Percentiles rank a stretch among this genome's conserved stretches.
phyloP scores from a whole-genome alignment of 78 protist species.

The Protostelium mycophagum region DNA sequence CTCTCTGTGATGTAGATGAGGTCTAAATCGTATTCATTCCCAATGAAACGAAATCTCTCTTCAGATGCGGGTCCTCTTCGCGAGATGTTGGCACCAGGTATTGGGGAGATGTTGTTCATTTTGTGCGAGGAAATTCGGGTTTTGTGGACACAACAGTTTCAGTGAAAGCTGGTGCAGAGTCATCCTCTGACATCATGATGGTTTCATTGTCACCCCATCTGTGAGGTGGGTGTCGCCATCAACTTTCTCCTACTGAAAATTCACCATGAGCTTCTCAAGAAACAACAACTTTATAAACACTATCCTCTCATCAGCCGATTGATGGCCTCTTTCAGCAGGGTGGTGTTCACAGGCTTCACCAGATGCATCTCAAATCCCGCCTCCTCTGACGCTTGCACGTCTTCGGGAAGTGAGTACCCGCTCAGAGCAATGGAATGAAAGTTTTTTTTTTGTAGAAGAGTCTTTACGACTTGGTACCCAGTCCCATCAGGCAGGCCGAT shows the following conservation, averaged over 20 bases:
- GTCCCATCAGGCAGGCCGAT: background rate
- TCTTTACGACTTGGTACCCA: background rate
- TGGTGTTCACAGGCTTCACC: background rate
- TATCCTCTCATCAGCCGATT: background rate
- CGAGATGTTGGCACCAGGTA: too few relatives aligned
- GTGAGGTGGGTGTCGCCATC: too few relatives aligned
- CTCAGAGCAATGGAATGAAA: background rate
- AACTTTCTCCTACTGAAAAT: too few relatives aligned
- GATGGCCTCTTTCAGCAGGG: background rate
- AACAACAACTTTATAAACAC: too few relatives aligned
- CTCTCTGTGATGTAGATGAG: constrained; percentile 42
- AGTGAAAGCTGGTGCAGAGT: too few relatives aligned
- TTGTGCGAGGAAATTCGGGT: too few relatives aligned
- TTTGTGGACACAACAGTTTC: too few relatives aligned
- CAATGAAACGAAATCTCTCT: constrained; percentile 30
- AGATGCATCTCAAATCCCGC: background rate
- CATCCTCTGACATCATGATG: too few relatives aligned
- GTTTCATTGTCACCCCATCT: too few relatives aligned
- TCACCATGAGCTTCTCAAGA: too few relatives aligned
- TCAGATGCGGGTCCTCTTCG: too few relatives aligned
- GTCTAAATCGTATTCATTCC: constrained; percentile 41
- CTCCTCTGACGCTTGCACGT: background rate
- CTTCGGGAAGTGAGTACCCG: background rate
- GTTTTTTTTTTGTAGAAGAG: background rate
- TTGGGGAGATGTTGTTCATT: too few relatives aligned